phyloP scores from a whole-genome alignment of 1,139 yeast species.

The Pichia sp. region DNA sequence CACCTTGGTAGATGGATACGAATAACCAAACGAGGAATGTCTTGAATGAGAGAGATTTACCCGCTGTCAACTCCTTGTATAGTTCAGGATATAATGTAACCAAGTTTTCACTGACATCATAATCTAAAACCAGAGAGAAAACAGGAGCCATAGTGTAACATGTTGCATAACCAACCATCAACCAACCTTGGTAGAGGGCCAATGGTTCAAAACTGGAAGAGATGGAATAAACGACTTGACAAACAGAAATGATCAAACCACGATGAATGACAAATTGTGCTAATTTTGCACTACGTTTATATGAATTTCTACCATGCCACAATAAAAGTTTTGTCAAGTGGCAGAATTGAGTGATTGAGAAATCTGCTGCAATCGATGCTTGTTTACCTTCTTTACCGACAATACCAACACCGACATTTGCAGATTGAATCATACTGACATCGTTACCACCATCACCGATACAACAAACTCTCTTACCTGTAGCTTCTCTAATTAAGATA shows the following conservation, averaged over 20 bases:
- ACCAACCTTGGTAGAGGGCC: conserved; percentile 93
- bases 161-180: conserved; percentile 98
- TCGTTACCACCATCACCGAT: conserved; percentile 99
- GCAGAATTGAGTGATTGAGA: conserved; percentile 89
- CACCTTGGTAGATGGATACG: conserved; percentile 86
- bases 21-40: conserved; percentile 93
- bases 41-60: conserved; percentile 78
- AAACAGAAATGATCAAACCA: conserved; percentile 91
- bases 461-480: conserved; percentile 92
- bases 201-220: conserved; percentile 88
- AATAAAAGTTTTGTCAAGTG: conserved; percentile 80
- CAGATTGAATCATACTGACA: conserved; percentile 98
- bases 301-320: conserved; percentile 99
- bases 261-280: conserved; percentile 97
- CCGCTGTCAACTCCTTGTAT: conserved; percentile 87
- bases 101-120: conserved; percentile 86
- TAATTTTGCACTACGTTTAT: conserved; percentile 90
- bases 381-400: conserved; percentile 99
- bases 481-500: conserved; percentile 64
- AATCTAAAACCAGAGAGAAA: conserved; percentile 86
- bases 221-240: conserved; percentile 91
- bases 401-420: conserved; percentile 98
- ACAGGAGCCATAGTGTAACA: conserved; percentile 99
- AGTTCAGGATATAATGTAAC: conserved; percentile 93
- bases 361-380: conserved; percentile 97